Evolutionary conservation across 129 eudicot genomes (phyloP), one percentile per base, ranked within the genome.

Genomic region (Lonicera japonica): DNA sequence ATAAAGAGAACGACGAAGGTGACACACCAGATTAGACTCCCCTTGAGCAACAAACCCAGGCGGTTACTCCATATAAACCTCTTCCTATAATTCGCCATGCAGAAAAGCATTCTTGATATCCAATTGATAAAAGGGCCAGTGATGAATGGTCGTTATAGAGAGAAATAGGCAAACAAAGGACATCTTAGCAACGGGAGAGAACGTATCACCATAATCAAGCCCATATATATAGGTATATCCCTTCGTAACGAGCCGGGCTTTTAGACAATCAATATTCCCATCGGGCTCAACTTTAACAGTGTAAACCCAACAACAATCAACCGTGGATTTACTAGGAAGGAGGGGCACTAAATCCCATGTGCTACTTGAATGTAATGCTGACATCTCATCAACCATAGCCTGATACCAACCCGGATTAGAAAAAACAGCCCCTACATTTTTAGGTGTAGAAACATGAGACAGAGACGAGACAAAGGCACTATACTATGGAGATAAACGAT

Each of bases 341-440:
- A 54, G 29, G 25, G 29, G 25, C 14, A 54, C 59, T 21, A 53
- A 54, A 20, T 54, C 34, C 14, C 59, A 21, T 0, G 59, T 54
- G 25, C 8, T 25, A 54, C 20, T 53, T 1, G 58, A 53, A 21
- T 53, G 58, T 53, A 53, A 53, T 2, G 58, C 58, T 1, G 21
- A 10, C 58, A 53, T 53, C 24, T 53, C 58, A 53, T 53, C 21
- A 53, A 53, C 24, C 58, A 53, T 53, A 2, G 58, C 58, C 21
- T 53, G 21, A 53, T 53, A 5, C 54, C 66, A 61, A 5, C 29
- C 66, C 0, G 21, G 25, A 61, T 61, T n/a, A 0, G 66, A 38
- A 16, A 61, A 11, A 25, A 25, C 66, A 0, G 38, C 25, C 9
- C 25, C 15, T 5, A 21, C n/a, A 40, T 4, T 16, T 61, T 58